Percentiles rank a stretch among this genome's conserved stretches.
Evolutionary conservation across 805 yeast species (phyloP).

Genomic region (Tetrapisispora taiwanensis): DNA sequence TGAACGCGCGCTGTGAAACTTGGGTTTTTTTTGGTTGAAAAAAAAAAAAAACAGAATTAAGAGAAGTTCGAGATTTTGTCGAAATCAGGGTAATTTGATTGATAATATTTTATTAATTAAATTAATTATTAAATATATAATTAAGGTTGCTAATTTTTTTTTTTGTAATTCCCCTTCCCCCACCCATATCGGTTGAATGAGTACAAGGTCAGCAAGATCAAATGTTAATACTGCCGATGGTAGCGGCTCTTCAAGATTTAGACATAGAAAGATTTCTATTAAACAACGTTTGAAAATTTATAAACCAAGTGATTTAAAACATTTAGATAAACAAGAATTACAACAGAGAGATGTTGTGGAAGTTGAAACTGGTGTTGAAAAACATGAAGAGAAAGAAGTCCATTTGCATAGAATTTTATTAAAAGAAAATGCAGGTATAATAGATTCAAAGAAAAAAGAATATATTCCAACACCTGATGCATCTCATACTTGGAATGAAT

Average conservation of each 20-base stretch:
- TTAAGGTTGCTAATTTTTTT: too few relatives aligned
- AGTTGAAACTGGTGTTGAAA: constrained; percentile 95
- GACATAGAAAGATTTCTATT: constrained; percentile 90
- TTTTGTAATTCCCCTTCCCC: neutral
- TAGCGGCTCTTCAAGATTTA: constrained; percentile 45
- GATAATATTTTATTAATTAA: too few relatives aligned
- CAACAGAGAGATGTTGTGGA: constrained; percentile 78
- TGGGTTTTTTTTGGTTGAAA: too few relatives aligned
- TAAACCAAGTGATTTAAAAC: constrained; percentile 71
- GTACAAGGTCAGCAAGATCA: constrained; percentile 1
- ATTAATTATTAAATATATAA: too few relatives aligned
- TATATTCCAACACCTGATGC: constrained; percentile 98
- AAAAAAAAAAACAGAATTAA: too few relatives aligned
- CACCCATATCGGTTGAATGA: neutral
- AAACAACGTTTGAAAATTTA: constrained; percentile 76
- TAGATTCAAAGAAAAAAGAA: constrained; percentile 30
- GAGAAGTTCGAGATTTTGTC: too few relatives aligned
- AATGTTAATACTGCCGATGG: neutral
- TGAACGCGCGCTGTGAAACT: too few relatives aligned
- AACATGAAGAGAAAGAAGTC: constrained; percentile 93
- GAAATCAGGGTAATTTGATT: too few relatives aligned
- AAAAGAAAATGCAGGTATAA: constrained; percentile 32
- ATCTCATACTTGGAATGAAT: constrained; percentile 70
- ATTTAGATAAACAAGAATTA: constrained; percentile 45
- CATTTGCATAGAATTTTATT: constrained; percentile 87